Evolutionary conservation across 2,329 filamentous ascomycete species (phyloP).

Genomic region (Onygenales sp.): DNA sequence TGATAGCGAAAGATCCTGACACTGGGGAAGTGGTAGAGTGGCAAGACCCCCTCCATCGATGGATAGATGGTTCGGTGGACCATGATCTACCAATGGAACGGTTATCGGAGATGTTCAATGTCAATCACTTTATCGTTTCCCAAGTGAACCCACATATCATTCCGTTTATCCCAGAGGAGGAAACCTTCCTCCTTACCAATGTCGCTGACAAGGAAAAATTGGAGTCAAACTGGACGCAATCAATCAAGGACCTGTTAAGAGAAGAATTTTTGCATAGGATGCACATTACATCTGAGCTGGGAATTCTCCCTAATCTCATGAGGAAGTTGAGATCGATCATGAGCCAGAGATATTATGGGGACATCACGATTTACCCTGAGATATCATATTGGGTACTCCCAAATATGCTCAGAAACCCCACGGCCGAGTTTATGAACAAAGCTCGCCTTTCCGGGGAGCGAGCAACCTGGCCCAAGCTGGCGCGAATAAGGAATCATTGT

Average conservation of each 20-base stretch:
- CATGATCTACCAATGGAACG: conserved; percentile 88
- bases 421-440: conserved; percentile 72
- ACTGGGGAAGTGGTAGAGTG: conserved; percentile 71
- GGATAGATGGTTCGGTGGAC: conserved; percentile 92
- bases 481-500: conserved; percentile 74
- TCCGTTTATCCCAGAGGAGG: conserved; percentile 71
- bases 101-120: conserved; percentile 90
- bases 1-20: conserved; percentile 75
- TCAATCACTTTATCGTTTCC: conserved; percentile 96
- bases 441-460: conserved; percentile 69
- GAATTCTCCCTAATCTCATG: conserved; percentile 67
- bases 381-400: conserved; percentile 66
- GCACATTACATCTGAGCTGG: conserved; percentile 69
- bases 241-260: conserved; percentile 62
- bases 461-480: conserved; percentile 86
- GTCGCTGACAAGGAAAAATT: conserved; percentile 22
- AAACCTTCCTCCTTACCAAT: conserved; percentile 37
- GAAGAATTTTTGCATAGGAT: conserved; percentile 73
- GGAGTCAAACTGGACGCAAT: conserved; percentile 50
- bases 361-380: conserved; percentile 86
- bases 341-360: conserved; percentile 84
- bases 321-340: conserved; percentile 73
- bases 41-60: conserved; percentile 76
- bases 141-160: conserved; percentile 94
- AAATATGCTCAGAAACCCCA: conserved; percentile 73